phyloP scores from a whole-genome alignment of 108 stramenopile species.

The Nitzschia putrida region DNA sequence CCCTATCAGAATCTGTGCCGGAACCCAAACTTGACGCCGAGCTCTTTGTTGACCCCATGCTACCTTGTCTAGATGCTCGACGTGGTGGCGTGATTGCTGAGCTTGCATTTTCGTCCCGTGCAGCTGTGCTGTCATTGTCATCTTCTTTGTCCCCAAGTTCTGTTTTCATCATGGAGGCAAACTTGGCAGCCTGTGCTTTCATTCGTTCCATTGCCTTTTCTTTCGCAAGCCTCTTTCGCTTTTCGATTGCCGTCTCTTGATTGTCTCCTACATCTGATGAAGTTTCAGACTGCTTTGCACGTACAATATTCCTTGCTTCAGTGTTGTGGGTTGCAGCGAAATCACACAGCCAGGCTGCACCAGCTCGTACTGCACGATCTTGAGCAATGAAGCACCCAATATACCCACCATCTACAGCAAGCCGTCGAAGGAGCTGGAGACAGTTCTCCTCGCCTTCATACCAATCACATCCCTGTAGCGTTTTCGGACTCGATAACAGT shows the following conservation, averaged over 20 bases:
- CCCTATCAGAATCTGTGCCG: constrained; percentile 39
- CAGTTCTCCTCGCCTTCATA: constrained; percentile 68
- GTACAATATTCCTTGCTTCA: constrained; percentile 50
- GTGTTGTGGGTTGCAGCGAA: constrained; percentile 62
- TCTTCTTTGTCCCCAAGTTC: constrained; percentile 57
- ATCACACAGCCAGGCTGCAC: constrained; percentile 79
- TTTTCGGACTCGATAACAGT: constrained; percentile 52
- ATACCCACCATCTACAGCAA: constrained; percentile 58
- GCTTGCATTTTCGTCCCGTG: not conserved
- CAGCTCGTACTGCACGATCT: constrained; percentile 66
- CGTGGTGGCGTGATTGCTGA: constrained; percentile 11
- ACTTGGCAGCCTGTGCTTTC: constrained; percentile 76
- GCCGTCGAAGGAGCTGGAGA: constrained; percentile 51
- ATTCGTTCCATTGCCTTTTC: constrained; percentile 70
- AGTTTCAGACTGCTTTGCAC: constrained; percentile 17
- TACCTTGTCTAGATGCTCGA: constrained; percentile 22
- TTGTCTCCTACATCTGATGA: constrained; percentile 18
- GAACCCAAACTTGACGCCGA: constrained; percentile 30
- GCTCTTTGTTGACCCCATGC: constrained; percentile 37
- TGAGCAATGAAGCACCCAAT: constrained; percentile 60
- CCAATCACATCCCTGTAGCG: constrained; percentile 58
- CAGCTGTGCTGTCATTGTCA: constrained; percentile 17
- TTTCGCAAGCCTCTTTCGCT: constrained; percentile 62
- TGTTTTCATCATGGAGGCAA: constrained; percentile 60
- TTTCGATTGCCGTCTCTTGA: constrained; percentile 54